Evolutionary conservation across 78 protist genomes (phyloP).

Genomic region (Pigoraptor vietnamica): DNA sequence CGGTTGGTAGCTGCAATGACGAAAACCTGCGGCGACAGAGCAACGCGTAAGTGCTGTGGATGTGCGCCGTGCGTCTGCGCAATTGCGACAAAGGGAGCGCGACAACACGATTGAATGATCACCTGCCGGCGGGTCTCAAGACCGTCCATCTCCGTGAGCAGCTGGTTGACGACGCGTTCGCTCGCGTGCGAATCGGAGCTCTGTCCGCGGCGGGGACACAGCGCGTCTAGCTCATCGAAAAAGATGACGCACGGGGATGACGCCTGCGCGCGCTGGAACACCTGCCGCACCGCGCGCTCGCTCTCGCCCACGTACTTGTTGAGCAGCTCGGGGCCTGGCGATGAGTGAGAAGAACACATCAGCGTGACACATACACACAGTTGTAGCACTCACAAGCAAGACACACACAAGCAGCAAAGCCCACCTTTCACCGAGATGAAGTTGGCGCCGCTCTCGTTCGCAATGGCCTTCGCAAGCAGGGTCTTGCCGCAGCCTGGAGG

Average conservation of each 20-base stretch:
- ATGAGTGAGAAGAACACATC: too few relatives aligned
- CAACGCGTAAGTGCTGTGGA: not conserved
- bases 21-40: conserved; percentile 45
- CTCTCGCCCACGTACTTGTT: conserved; percentile 99
- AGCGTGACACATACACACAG: too few relatives aligned
- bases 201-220: conserved; percentile 74
- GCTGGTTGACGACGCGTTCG: conserved; percentile 92
- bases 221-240: conserved; percentile 99
- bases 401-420: not conserved
- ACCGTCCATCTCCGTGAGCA: conserved; percentile 98
- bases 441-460: conserved; percentile 80
- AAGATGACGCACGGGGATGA: conserved; percentile 96
- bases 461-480: conserved; percentile 93
- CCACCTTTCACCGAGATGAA: conserved; percentile 94
- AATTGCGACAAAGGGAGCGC: not conserved
- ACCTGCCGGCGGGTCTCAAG: conserved; percentile 58
- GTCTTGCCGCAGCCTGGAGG: conserved; percentile 99
- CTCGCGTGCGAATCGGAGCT: conserved; percentile 13
- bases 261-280: conserved; percentile 83
- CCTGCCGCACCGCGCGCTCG: conserved; percentile 94
- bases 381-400: too few relatives aligned
- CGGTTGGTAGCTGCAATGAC: conserved; percentile 98
- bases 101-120: not conserved
- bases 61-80: not conserved
- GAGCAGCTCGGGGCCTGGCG: conserved; percentile 88